Base-by-base conservation (phyloP, 108 stramenopile genomes). In the Cylindrotheca closterium region DNA sequence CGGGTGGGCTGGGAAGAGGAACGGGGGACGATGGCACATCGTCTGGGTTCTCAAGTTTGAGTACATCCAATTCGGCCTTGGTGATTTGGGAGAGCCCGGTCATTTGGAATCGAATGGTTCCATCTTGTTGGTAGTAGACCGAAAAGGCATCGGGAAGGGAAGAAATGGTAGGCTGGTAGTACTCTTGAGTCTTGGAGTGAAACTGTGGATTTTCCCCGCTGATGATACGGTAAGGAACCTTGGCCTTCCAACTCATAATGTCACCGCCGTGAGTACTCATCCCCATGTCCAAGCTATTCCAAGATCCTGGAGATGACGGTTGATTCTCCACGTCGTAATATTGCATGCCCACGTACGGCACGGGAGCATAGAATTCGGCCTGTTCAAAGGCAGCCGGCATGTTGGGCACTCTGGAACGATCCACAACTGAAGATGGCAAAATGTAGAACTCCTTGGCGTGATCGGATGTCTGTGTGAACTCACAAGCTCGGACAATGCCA, bases 391-490 rank as follows among this genome's bases (percentile, higher is more conserved):
- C 33, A 8, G 8, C 27, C 15, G 73, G 73, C 73, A 74, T 74
- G 55, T 74, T 74, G 22, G 49, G 57, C 0, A 63, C 55, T 2
- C 51, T 30, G 21, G 42, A 27, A 19, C 47, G 53, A 23, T 61
- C n/a, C 0, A 29, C 0, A 15, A 74, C 3, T 19, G 63, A 25
- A 8, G 56, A 31, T 1, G 73, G 73, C 12, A 74, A 29, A 25
- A 74, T 63, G 60, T 50, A 60, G 37, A 74, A 74, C 4, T 74
- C 60, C 60, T 55, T 74, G 7, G 60, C 73, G 31, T 73, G 59
- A 1, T 54, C 53, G 4, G 47, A 18, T 15, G 34, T 30, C 31
- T 70, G 55, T 8, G 62, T 28, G 17, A 32, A 37, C 2, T 28
- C 23, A 47, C 71, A 73, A 60, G 57, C 30, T 45, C 65, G n/a